Base-by-base conservation (phyloP, 1,284 basidiomycete genomes). In the Melampsora medusae region DNA sequence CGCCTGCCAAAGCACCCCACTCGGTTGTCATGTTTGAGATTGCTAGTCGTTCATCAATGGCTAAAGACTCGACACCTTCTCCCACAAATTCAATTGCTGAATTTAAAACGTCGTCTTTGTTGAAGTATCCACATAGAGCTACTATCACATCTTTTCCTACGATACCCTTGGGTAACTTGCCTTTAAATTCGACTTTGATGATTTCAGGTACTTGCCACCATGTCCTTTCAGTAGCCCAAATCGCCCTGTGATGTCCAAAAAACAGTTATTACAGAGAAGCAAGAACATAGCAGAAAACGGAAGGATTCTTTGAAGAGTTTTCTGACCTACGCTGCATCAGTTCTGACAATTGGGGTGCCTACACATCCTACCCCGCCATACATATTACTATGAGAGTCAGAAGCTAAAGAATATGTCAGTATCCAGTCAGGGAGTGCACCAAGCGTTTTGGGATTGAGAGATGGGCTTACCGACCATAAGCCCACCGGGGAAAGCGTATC, bases 161-260 rank as follows among this genome's bases (percentile, higher is more conserved):
- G 0, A 98, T 96, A 9, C 97, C 97, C 0, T 90, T 88, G 0
- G 91, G 87, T 0, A 98, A 87, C 78, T 86, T 85, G 16, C 96
- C 96, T 77, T 87, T 89, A 59, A 99, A 86, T 81, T 97, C 93
- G 77, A 99, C 96, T 78, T 93, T 93, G 83, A 99, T 89, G 87
- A 97, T 94, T 10, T 93, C 89, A 6, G 96, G 96, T 33, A 99
- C 91, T 85, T 99, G 96, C 97, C 96, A 99, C 96, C 96, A 99
- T 4, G 97, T 99, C 84, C 93, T 93, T 59, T 96, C 93, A 0
- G 97, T 99, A 2, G 97, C 94, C 96, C 96, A 99, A 22, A 99
- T 89, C 1, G 96, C 95, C 0, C 93, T 93, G 22, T 46, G 12
- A 4, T 53, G 19, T 69, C 16, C 84, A 78, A 77, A 17, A 14